Base-by-base conservation (phyloP, 371 early-diverging fungal species). In the Saksenaea vasiformis region DNA sequence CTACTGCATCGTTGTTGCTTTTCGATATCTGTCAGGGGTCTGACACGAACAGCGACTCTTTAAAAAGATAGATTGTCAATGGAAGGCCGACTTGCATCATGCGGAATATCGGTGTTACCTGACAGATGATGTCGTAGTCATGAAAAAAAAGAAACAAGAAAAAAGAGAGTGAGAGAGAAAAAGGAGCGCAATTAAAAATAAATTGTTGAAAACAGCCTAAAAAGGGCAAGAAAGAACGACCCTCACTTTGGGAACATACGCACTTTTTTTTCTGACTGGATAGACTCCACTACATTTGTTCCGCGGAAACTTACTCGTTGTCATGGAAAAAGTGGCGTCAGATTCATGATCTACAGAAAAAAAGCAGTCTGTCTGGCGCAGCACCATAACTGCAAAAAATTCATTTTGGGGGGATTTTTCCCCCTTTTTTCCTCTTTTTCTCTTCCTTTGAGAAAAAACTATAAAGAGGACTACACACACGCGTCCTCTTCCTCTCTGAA, bases 11-110 rank as follows among this genome's bases (percentile, higher is more conserved):
- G 83, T 54, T 83, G 79, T 28, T 88, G 83, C 41, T 83, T 74
- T 69, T 94, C 95, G 59, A 90, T 86, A n/a, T 85, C 82, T 55
- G 85, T 89, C 31, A 91, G 68, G 68, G 72, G 72, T 31, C 72
- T 59, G 35, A 72, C 72, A 14, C 72, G 62, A 1, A 72, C 64
- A 43, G 72, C 72, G 28, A 72, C 72, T 64, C 72, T 72, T 35
- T 51, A 28, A n/a, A 17, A 34, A 38, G 24, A 56, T 10, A 34
- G 22, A 19, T 36, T 28, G 27, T 27, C 19, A 57, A 38, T 14
- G 19, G 17, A 59, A 36, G 51, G 31, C 8, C 13, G 36, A 31
- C 17, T 56, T 38, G 11, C 28, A 19, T 14, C 37, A 22, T 35
- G 44, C 22, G 38, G 44, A 15, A 55, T 26, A 31, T 56, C 38